Evolutionary conservation across 2,329 filamentous ascomycete genomes (phyloP).

Genomic region (Pyrenochaeta sp.): DNA sequence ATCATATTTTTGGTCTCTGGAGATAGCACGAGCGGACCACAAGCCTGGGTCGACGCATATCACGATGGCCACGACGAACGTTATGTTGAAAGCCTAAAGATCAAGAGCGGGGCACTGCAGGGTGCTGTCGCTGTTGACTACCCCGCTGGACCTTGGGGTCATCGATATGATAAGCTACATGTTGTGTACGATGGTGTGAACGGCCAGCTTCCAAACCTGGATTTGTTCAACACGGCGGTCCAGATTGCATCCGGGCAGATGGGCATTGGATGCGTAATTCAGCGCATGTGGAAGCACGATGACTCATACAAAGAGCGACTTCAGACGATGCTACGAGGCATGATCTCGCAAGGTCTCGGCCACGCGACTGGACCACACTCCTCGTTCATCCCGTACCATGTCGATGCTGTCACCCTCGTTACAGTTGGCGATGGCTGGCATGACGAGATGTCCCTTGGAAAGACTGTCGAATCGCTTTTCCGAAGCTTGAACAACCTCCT

Average conservation of each 20-base stretch:
- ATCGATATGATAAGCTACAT: conserved; percentile 86
- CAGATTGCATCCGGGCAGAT: conserved; percentile 90
- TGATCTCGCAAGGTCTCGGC: conserved; percentile 90
- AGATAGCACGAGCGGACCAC: conserved; percentile 87
- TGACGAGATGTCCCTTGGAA: conserved; percentile 94
- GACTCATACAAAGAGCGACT: conserved; percentile 84
- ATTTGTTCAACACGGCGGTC: conserved; percentile 93
- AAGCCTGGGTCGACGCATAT: conserved; percentile 98
- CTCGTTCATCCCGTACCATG: conserved; percentile 96
- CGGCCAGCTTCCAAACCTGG: conserved; percentile 92
- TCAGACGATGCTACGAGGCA: conserved; percentile 87
- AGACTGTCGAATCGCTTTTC: conserved; percentile 88
- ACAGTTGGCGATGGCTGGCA: conserved; percentile 93
- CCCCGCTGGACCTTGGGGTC: conserved; percentile 71
- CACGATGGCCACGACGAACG: conserved; percentile 83
- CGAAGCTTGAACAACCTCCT: conserved; percentile 94
- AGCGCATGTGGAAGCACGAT: conserved; percentile 82
- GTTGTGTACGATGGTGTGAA: conserved; percentile 96
- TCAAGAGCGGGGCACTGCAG: conserved; percentile 94
- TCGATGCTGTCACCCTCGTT: conserved; percentile 93
- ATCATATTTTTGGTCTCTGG: conserved; percentile 91
- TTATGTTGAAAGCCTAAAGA: conserved; percentile 76
- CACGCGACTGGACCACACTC: conserved; percentile 91
- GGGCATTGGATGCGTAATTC: conserved; percentile 83
- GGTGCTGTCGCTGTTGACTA: conserved; percentile 95